Conservation (phyloP, 116 monocot genomes). For the Phalaenopsis hybrid region DNA sequence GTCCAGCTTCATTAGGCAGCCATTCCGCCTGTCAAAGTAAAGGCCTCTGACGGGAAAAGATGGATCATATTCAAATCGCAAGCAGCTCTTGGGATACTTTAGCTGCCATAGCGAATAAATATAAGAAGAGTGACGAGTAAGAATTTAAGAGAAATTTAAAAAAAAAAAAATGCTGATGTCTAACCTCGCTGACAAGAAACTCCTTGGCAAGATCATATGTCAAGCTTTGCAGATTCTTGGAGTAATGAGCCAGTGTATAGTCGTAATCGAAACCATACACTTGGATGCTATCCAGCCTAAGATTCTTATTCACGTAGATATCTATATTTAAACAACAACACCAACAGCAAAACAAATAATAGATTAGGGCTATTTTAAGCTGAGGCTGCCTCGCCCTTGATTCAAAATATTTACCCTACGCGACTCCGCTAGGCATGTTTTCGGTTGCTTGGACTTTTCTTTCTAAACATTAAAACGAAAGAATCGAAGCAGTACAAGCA, state of each 20-base stretch:
- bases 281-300: slow-evolving; percentile 72
- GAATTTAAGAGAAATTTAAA: slow-evolving; percentile 1
- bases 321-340: slow-evolving; percentile 30
- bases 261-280: slow-evolving; percentile 99
- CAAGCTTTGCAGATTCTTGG: slow-evolving; percentile 57
- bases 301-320: slow-evolving; percentile 89
- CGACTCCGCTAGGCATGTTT: not conserved
- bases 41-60: slow-evolving; percentile 89
- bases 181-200: slow-evolving; percentile 87
- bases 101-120: slow-evolving; percentile 39
- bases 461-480: not conserved
- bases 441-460: not conserved
- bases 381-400: not conserved
- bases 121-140: slow-evolving; percentile 1
- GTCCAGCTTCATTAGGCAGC: slow-evolving; percentile 93
- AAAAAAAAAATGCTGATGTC: not conserved
- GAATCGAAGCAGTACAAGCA: not conserved
- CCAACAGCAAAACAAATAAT: not conserved
- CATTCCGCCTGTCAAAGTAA: slow-evolving; percentile 77
- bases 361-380: not conserved
- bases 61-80: slow-evolving; percentile 77
- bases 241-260: slow-evolving; percentile 96
- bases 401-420: not conserved
- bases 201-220: slow-evolving; percentile 86
- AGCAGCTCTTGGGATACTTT: slow-evolving; percentile 83